phyloP scores from a whole-genome alignment of 257 asterid species.

The Solanum dulcamara region DNA sequence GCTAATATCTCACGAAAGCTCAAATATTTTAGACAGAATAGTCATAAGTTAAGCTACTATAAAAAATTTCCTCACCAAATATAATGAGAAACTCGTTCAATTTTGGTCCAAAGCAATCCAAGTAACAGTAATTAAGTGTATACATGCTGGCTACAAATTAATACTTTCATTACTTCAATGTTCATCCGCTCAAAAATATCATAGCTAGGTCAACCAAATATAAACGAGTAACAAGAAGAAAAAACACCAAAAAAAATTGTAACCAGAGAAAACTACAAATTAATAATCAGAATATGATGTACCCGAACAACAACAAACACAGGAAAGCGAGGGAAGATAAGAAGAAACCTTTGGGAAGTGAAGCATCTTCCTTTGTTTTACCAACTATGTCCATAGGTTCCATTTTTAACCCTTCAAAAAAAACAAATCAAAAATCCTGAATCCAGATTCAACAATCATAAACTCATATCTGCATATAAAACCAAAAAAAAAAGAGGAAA shows the following conservation, averaged over 20 bases:
- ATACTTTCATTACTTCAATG: neutral
- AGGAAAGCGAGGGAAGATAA: neutral
- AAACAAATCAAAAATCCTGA: neutral
- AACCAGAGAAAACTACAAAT: neutral
- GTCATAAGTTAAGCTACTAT: neutral
- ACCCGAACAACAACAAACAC: neutral
- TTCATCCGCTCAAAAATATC: too few species aligned
- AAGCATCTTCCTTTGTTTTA: conserved; percentile 86
- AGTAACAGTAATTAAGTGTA: neutral
- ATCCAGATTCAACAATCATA: neutral
- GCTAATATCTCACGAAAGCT: neutral
- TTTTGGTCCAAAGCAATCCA: neutral
- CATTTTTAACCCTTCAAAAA: conserved; percentile 39
- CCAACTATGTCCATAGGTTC: conserved; percentile 96
- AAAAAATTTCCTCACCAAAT: neutral
- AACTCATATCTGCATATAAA: neutral
- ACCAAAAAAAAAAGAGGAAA: neutral
- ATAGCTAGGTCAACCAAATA: neutral
- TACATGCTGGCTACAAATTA: neutral
- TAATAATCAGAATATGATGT: neutral
- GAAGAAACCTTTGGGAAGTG: conserved; percentile 83
- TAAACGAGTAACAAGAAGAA: neutral
- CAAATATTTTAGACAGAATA: neutral
- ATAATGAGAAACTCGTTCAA: neutral
- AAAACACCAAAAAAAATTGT: neutral